Base-by-base conservation (phyloP, 75 land plant genomes). In the Cunninghamia lanceolata region DNA sequence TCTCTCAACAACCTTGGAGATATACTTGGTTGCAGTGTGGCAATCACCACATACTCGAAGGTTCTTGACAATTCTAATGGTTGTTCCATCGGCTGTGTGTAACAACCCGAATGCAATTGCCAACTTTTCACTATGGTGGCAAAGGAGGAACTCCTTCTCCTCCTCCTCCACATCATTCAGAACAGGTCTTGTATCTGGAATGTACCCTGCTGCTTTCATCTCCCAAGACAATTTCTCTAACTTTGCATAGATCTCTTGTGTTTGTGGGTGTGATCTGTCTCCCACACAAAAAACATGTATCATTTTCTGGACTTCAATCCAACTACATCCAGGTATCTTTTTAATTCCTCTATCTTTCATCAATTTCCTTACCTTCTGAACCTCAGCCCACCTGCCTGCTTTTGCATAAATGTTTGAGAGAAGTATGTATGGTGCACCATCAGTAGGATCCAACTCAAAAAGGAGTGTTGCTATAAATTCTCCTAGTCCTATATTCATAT, bases 281-380 rank as follows among this genome's bases (percentile, higher is more conserved):
- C 28, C 46, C 40, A 38, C 43, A 42, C 25, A 17, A 42, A 78
- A 78, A 38, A 25, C 53, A 85, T 54, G 78, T 43, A 85, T 34
- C 45, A 42, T 52, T 45, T 74, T 71, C 38, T 87, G 68, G 39
- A 87, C 79, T 86, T 85, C 88, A 52, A 87, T 74, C 87, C 74
- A 66, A 85, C 88, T 85, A 45, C 77, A 85, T 54, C 86, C 86
- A 1, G 88, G 87, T 36, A 46, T 86, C 38, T 68, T 52, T 21
- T 66, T 47, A 4, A 83, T 15, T 32, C 43, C 77, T 39, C 74
- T 68, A 25, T 85, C 59, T 40, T 54, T 85, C 88, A 86, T 86
- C 53, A 50, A 35, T 40, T 83, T 73, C 50, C 85, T 50, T 19
- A 86, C 38, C 40, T 3, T 85, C 15, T 40, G 86, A 46, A 82